Base-by-base conservation (phyloP, 2,329 filamentous ascomycete species). In the Rhynchosporium secalis region DNA sequence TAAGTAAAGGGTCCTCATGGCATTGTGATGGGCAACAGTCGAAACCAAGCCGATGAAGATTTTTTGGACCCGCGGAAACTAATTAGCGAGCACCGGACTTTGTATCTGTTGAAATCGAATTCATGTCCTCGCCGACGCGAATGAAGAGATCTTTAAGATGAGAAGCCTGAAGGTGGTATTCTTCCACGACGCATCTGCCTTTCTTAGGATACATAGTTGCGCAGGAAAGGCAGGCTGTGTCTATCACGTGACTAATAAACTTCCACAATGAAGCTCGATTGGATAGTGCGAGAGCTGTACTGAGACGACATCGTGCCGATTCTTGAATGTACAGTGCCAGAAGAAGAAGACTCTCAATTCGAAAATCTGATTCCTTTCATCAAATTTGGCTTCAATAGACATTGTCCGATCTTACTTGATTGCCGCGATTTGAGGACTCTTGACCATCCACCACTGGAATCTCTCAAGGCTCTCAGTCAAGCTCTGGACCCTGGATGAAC, bases 401-500 rank as follows among this genome's bases (percentile, higher is more conserved):
- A 10, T 20, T 20, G 9, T 1, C 43, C n/a, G 36, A 9, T 4
- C 40, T 45, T 61, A 63, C 49, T 59, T 63, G 58, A 65, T 43
- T 31, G 58, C 55, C 57, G 55, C 58, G 49, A 65, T 46, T 20
- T 52, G 48, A 49, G 41, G 20, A 31, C 55, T 61, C 2, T 56
- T 56, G 10, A 28, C 46, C 49, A 64, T 56, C 59, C 60, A 64
- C 26, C 60, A 40, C 36, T 60, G 62, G 47, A 58, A 61, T 2
- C 28, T 62, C 41, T 62, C 62, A 28, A 64, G 46, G 9, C 13
- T 46, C 40, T 62, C 49, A 10, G 38, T 43, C 29, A 63, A 43
- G 13, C 58, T 54, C 60, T 62, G 28, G n/a, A 20, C 5, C 3
- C 29, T 20, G 2, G 13, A 15, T 60, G 4, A 62, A 31, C 15